Evolutionary conservation across 371 early-diverging fungal genomes (phyloP).

Genomic region (Mucor piriformis): DNA sequence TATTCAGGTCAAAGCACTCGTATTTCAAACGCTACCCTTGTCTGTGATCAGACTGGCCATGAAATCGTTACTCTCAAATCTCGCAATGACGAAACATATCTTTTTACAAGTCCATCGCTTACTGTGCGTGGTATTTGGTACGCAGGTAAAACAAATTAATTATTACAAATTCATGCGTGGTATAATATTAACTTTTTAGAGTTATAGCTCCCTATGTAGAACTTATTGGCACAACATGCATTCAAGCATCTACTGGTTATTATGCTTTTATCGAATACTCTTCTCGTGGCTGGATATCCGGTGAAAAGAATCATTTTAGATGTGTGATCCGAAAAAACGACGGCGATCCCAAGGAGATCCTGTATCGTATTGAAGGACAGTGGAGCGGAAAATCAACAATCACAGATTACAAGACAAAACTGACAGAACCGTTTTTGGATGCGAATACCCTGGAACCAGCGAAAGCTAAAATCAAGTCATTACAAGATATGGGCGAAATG

Average conservation of each 20-base stretch:
- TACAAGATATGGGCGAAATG: constrained; percentile 59
- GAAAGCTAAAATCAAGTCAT: constrained; percentile 29
- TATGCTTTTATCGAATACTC: constrained; percentile 70
- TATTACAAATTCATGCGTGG: background rate
- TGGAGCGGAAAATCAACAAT: constrained; percentile 67
- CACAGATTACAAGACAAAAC: constrained; percentile 46
- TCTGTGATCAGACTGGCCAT: constrained; percentile 49
- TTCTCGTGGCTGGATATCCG: constrained; percentile 81
- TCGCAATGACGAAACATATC: constrained; percentile 38
- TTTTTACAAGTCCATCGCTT: constrained; percentile 45
- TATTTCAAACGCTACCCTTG: constrained; percentile 43
- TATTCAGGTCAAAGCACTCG: constrained; percentile 64
- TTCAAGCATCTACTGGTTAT: constrained; percentile 66
- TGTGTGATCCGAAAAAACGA: constrained; percentile 42
- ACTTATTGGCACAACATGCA: constrained; percentile 68
- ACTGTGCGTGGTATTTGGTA: constrained; percentile 56
- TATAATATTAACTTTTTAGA: background rate
- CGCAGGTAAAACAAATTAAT: constrained; percentile 33
- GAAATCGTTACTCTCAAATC: constrained; percentile 30
- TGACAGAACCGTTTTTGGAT: constrained; percentile 59
- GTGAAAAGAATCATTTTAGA: constrained; percentile 77
- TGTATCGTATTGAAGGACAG: constrained; percentile 66
- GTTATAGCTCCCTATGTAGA: constrained; percentile 69
- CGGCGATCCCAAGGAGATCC: constrained; percentile 36
- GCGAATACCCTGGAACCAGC: constrained; percentile 41